A percentile compares a stretch with the other conserved stretches of the same genome.
Conservation (phyloP, 148 eudicot genomes). For the Rhododendron griersonianum region DNA sequence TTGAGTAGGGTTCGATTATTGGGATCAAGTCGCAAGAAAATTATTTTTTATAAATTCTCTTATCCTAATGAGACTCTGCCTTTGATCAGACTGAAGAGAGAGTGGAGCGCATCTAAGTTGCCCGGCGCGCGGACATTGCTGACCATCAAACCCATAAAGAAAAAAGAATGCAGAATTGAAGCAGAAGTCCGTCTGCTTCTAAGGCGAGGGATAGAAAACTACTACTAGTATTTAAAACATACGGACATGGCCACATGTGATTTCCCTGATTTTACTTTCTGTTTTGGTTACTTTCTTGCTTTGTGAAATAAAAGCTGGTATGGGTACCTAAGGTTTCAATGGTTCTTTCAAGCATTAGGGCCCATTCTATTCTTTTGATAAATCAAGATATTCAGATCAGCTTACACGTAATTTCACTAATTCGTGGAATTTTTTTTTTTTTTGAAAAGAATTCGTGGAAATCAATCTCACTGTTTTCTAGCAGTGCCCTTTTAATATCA, state of each 20-base stretch:
- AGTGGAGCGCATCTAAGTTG: too few species aligned
- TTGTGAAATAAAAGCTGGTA: background rate
- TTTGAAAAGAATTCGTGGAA: background rate
- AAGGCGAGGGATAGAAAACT: background rate
- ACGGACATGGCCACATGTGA: background rate
- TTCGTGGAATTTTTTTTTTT: too few species aligned
- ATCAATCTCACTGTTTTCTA: background rate
- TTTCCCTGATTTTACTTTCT: background rate
- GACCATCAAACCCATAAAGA: too few species aligned
- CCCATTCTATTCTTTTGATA: background rate
- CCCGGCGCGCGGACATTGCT: too few species aligned
- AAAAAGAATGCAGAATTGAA: too few species aligned
- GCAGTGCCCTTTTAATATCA: background rate
- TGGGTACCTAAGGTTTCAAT: background rate
- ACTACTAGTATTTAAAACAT: background rate
- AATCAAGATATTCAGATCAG: background rate
- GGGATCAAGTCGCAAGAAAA: too few species aligned
- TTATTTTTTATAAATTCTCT: too few species aligned
- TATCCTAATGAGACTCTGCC: too few species aligned
- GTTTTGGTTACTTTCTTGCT: background rate
- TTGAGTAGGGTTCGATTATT: too few species aligned
- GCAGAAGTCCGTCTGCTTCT: too few species aligned
- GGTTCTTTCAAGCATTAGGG: background rate
- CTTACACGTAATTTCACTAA: background rate
- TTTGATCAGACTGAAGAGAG: too few species aligned